phyloP scores from a whole-genome alignment of 345 rosid species.

The Camelina sativa region DNA sequence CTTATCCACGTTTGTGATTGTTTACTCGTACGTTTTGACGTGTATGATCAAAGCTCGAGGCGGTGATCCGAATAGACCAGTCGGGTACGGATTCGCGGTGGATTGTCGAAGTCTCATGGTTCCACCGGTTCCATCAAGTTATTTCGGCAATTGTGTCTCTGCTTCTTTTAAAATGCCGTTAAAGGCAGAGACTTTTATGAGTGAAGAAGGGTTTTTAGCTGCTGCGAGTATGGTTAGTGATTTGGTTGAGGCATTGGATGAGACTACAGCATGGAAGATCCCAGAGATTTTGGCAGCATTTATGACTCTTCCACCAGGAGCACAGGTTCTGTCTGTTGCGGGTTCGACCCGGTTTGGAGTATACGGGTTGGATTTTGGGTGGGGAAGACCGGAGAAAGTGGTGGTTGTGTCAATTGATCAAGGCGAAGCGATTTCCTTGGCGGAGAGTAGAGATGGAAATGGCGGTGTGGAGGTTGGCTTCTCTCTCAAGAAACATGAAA shows the following conservation, averaged over 20 bases:
- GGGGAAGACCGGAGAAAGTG: constrained; percentile 30
- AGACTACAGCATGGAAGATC: constrained; percentile 1
- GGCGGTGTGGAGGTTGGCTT: constrained; percentile 50
- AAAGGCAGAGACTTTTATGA: background rate
- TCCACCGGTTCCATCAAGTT: constrained; percentile 45
- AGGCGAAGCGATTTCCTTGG: constrained; percentile 20
- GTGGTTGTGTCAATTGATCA: constrained; percentile 20
- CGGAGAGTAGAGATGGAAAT: constrained; percentile 34
- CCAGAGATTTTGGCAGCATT: background rate
- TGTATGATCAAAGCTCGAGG: constrained; percentile 43
- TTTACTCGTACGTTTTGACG: constrained; percentile 33
- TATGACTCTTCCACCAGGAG: background rate
- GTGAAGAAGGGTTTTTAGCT: background rate
- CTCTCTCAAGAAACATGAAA: constrained; percentile 35
- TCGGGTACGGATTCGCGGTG: constrained; percentile 16
- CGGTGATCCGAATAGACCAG: constrained; percentile 17
- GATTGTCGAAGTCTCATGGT: constrained; percentile 44
- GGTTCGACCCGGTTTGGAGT: constrained; percentile 38
- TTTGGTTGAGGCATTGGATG: constrained; percentile 25
- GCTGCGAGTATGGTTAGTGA: constrained; percentile 29
- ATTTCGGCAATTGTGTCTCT: constrained; percentile 47
- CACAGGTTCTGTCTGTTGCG: constrained; percentile 14
- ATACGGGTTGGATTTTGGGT: constrained; percentile 34
- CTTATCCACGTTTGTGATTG: constrained; percentile 46
- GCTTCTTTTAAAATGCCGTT: accelerated